These are phyloP conservation scores for Lotus japonicus DNA, from an alignment of 306 rosid genomes.

Conservation along the genomic window DNA sequence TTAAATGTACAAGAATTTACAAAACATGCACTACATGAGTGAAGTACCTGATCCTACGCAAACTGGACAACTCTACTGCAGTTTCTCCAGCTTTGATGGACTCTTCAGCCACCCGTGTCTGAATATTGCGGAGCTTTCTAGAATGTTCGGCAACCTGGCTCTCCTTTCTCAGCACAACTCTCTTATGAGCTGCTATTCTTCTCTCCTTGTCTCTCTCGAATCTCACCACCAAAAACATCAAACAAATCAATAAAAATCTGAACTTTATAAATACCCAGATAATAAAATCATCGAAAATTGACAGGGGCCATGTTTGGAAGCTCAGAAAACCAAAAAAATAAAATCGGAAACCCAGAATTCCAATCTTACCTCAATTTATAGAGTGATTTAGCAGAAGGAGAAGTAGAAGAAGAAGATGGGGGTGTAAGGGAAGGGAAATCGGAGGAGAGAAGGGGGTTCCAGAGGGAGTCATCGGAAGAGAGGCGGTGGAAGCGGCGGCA, in stretches of 20 bases:
- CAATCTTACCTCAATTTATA: slow-evolving; percentile 42
- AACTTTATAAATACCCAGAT: background rate
- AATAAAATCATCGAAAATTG: background rate
- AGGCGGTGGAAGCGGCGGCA: slow-evolving; percentile 53
- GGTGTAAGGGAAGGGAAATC: slow-evolving; percentile 34
- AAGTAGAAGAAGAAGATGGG: background rate
- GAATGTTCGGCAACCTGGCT: slow-evolving; percentile 56
- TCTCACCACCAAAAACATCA: slow-evolving; percentile 24
- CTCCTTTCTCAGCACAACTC: slow-evolving; percentile 58
- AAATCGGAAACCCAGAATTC: background rate
- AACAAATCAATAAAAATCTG: background rate
- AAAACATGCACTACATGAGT: background rate
- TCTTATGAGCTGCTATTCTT: slow-evolving; percentile 48
- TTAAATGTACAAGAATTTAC: too few species aligned
- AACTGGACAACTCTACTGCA: slow-evolving; percentile 43
- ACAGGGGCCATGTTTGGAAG: background rate
- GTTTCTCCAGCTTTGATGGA: slow-evolving; percentile 15
- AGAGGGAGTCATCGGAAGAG: slow-evolving; percentile 48
- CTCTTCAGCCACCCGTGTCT: slow-evolving; percentile 38
- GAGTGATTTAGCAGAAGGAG: slow-evolving; percentile 38
- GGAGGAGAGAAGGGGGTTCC: slow-evolving; percentile 56
- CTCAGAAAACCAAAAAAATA: background rate
- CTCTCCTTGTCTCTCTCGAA: slow-evolving; percentile 58
- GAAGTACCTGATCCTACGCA: slow-evolving; percentile 49
- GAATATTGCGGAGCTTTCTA: slow-evolving; percentile 41